These are phyloP conservation scores for Ziziphus jujuba DNA, from an alignment of 306 rosid species.

Conservation along the genomic window DNA sequence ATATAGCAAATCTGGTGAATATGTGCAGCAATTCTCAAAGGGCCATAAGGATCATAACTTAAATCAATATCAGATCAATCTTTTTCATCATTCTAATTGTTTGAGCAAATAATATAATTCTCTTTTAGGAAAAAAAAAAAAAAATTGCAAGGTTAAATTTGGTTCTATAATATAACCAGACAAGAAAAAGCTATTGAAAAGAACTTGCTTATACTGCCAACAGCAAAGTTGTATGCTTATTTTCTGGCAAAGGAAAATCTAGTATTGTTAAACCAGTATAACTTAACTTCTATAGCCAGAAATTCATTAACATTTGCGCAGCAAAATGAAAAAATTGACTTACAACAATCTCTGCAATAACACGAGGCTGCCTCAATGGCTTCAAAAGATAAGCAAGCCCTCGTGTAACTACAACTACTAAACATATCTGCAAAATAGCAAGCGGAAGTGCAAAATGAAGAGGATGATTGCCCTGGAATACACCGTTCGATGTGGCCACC, in stretches of 20 bases:
- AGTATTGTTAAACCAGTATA: not conserved
- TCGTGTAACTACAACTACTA: slow-evolving; percentile 45
- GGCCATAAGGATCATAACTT: too few relatives aligned
- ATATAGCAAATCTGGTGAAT: too few relatives aligned
- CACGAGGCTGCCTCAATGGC: slow-evolving; percentile 59
- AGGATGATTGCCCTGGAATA: slow-evolving; percentile 83
- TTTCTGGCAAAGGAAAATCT: not conserved
- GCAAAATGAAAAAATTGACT: slow-evolving; percentile 26
- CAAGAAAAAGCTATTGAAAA: too few relatives aligned
- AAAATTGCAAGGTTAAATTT: too few relatives aligned
- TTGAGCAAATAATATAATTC: too few relatives aligned
- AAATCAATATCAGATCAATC: too few relatives aligned
- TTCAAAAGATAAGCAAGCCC: slow-evolving; percentile 45
- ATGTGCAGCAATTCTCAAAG: too few relatives aligned
- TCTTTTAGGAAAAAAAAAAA: too few relatives aligned
- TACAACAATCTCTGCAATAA: slow-evolving; percentile 68
- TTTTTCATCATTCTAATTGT: too few relatives aligned
- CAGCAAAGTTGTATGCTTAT: not conserved
- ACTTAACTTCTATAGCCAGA: not conserved
- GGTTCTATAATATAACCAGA: too few relatives aligned
- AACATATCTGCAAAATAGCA: slow-evolving; percentile 49
- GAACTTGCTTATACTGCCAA: too few relatives aligned
- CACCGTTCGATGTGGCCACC: slow-evolving; percentile 81
- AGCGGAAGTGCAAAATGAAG: slow-evolving; percentile 78
- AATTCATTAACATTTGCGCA: not conserved